Evolutionary conservation across 1,139 yeast genomes (phyloP), one percentile per base, ranked within the genome.

Genomic region (Kodamaea derodonti): DNA sequence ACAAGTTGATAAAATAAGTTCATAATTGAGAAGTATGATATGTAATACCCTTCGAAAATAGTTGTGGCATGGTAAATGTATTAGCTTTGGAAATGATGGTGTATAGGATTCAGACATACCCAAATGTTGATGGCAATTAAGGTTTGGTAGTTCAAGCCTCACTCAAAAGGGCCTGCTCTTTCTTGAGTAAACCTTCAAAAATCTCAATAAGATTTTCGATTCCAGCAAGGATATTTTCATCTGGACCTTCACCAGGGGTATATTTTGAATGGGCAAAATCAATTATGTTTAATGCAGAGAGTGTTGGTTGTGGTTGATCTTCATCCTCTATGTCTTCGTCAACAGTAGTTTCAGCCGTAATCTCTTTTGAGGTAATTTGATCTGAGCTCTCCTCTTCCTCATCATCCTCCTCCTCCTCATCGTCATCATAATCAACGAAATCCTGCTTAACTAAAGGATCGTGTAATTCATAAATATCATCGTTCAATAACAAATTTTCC

Each of bases 251-350:
- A 0, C 84, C 85, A 0, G 79, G 75, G 0, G 75, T 70, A 40
- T 74, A 62, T 43, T 66, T 73, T 0, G 97, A 77, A 55, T 90
- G 97, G 1, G 97, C 97, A 67, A 92, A 88, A 56, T 92, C 98
- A 12, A 92, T 87, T 36, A 90, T 50, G 30, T 78, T 69, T 31
- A 87, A 65, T 6, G 77, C 62, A 43, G 86, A 75, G 31, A 78
- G 51, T n/a, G n/a, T n/a, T 1, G 69, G 62, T 11, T 60, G 40
- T 15, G 42, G 34, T 22, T 38, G 38, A 22, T 39, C 51, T 8
- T 49, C 57, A 3, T 48, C 53, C 7, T 47, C 57, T 3, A 38
- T 46, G 14, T 53, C 60, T 16, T 56, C 58, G n/a, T 47, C 52
- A 13, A 44, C 57, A 3, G 43, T 52, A 11, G 46, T 59, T 12